phyloP scores from a whole-genome alignment of 768 basidiomycete genomes.

The Tephrocybe sp. region DNA sequence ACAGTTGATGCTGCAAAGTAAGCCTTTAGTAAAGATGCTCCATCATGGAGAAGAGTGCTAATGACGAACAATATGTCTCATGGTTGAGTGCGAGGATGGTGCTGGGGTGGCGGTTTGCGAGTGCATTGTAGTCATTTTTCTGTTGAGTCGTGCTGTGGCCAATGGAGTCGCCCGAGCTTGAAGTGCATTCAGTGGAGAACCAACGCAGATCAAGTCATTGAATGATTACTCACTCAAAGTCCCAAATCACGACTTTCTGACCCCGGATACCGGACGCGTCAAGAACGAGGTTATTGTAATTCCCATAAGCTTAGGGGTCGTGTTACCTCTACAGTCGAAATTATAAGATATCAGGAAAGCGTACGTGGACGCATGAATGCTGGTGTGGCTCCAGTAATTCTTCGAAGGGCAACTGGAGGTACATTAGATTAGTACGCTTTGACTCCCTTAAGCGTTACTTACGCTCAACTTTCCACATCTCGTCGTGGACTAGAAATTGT shows the following conservation, averaged over 20 bases:
- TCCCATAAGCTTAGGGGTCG: slow-evolving; percentile 18
- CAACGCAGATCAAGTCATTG: too few relatives aligned
- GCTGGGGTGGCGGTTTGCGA: slow-evolving; percentile 28
- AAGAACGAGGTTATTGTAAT: slow-evolving; percentile 23
- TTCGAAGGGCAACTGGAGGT: slow-evolving; percentile 16
- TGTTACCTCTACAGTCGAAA: background rate
- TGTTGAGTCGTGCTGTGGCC: slow-evolving; percentile 28
- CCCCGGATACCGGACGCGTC: slow-evolving; percentile 17
- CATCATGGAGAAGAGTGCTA: background rate
- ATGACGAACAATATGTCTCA: slow-evolving; percentile 30
- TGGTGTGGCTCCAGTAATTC: slow-evolving; percentile 21
- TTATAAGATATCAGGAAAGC: background rate
- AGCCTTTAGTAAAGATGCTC: background rate
- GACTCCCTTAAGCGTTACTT: too few relatives aligned
- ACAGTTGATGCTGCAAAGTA: slow-evolving; percentile 19
- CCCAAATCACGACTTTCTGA: slow-evolving; percentile 32
- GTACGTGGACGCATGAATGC: slow-evolving; percentile 25
- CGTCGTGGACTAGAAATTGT: slow-evolving; percentile 9
- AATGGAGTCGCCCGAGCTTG: slow-evolving; percentile 39
- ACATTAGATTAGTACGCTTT: background rate
- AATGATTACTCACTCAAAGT: slow-evolving; percentile 30
- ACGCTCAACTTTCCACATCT: slow-evolving; percentile 19
- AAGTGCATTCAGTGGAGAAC: too few relatives aligned
- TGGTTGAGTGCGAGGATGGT: slow-evolving; percentile 42
- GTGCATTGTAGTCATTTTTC: slow-evolving; percentile 26